Base-by-base conservation (phyloP, 164 flowering plant species). In the Tetrastigma voinierianum region DNA sequence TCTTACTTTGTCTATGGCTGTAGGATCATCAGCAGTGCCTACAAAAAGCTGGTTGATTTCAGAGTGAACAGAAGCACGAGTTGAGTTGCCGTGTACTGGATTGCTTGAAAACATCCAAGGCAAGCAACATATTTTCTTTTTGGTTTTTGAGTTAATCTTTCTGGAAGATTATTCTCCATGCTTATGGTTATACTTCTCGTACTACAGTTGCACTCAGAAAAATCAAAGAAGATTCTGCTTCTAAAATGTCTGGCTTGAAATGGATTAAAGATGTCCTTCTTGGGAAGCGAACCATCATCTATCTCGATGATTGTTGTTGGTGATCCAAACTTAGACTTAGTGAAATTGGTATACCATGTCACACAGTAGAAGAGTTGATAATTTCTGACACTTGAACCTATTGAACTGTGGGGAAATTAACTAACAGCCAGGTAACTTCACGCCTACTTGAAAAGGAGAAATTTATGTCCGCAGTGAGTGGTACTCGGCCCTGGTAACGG, bases 281-380 rank as follows among this genome's bases (percentile, higher is more conserved):
- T 11, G 94, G 87, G 10, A 96, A 96, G 76, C 66, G 96, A 53
- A 81, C 81, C 48, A 96, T 61, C 74, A 81, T 70, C 73, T 82
- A 4, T 91, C 93, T 74, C 96, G 21, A 87, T 87, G 92, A 91
- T 87, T 57, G 85, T 90, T 10, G 81, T 83, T 69, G 99, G 99
- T 55, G 97, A 96, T 69, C 96, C 98, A n/a, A 73, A 15, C 64
- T 96, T n/a, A 77, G 81, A 64, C 77, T 93, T 24, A 68, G 60
- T 64, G 97, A 96, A 83, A 82, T 96, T 67, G 99, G 99, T 21
- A 59, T 96, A 58, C 93, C 98, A 6, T 67, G 76, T 63, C 80
- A 81, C 44, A 71, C 93, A 61, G 86, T 91, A 20, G 90, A 91
- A 59, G 76, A 79, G 32, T 52, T 96, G 73, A 80, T 74, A 44